A percentile compares a stretch with the other conserved stretches of the same genome.
These are phyloP conservation scores for Fusarium sterilihyphosum DNA, from an alignment of 2,329 filamentous ascomycete genomes.

Conservation along the genomic window DNA sequence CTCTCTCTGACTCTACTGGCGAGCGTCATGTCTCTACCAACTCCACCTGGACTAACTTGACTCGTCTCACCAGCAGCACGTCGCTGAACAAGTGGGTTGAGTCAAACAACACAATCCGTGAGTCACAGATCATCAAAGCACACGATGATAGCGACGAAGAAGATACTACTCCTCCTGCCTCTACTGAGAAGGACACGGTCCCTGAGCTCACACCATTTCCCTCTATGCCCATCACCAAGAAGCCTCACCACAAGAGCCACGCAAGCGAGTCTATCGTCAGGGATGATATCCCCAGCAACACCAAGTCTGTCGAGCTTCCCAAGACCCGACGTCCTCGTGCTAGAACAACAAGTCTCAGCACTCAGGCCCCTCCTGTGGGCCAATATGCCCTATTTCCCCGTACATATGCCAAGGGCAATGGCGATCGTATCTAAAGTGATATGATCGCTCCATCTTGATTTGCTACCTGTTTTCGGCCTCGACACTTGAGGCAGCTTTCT, in stretches of 20 bases:
- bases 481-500: constrained; percentile 1
- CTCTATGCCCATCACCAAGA: constrained; percentile 34
- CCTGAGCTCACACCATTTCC: constrained; percentile 49
- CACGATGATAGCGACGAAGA: constrained; percentile 38
- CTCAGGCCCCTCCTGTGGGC: constrained; percentile 54
- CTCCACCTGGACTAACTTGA: constrained; percentile 64
- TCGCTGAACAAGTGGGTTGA: constrained; percentile 54
- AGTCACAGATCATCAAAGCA: constrained; percentile 38
- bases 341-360: constrained; percentile 58
- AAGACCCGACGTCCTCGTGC: constrained; percentile 53
- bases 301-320: constrained; percentile 43
- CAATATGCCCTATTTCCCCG: constrained; percentile 60
- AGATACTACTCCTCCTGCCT: constrained; percentile 37
- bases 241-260: constrained; percentile 49
- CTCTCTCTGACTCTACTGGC: constrained; percentile 58
- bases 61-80: constrained; percentile 64
- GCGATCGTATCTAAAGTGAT: constrained; percentile 47
- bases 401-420: constrained; percentile 45
- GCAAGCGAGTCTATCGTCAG: constrained; percentile 51
- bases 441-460: constrained; percentile 2
- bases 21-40: constrained; percentile 64
- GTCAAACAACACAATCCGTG: constrained; percentile 45
- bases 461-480: constrained; percentile 6
- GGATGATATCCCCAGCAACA: constrained; percentile 43
- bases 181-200: constrained; percentile 48